Percentiles rank a stretch among this genome's conserved stretches.
Evolutionary conservation across 176 grass and related monocot genomes (phyloP).

Genomic region (Carex littledalei): DNA sequence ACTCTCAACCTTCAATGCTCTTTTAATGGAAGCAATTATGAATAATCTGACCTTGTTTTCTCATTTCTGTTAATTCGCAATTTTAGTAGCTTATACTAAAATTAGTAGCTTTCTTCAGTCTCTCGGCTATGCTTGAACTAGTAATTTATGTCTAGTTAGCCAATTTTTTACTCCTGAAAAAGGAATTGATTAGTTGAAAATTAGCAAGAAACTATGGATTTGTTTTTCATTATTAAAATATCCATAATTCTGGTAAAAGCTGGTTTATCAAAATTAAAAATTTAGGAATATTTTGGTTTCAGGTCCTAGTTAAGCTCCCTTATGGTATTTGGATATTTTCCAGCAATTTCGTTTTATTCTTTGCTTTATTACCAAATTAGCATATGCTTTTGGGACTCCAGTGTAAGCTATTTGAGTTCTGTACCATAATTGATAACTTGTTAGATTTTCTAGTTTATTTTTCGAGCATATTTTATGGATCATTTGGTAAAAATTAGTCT

Average conservation of each 20-base stretch:
- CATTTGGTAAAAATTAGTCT: not conserved
- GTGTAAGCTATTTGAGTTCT: not conserved
- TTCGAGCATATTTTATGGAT: not conserved
- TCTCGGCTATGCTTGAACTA: not conserved
- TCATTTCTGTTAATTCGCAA: not conserved
- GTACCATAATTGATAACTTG: not conserved
- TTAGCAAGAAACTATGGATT: not conserved
- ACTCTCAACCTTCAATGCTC: not conserved
- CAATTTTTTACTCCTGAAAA: not conserved
- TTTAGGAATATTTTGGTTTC: not conserved
- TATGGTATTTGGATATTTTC: not conserved
- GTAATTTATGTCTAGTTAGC: not conserved
- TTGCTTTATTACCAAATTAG: not conserved
- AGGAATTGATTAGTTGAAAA: not conserved
- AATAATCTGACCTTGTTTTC: not conserved
- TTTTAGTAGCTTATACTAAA: constrained; percentile 1
- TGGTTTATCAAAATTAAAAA: not conserved
- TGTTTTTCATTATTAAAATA: not conserved
- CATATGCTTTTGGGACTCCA: not conserved
- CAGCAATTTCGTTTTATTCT: not conserved
- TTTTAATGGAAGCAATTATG: not conserved
- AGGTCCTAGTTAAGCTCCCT: not conserved
- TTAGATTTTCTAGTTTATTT: not conserved
- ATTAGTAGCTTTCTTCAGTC: not conserved
- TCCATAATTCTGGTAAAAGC: not conserved